Conservation (phyloP, 1,139 yeast genomes). For the Chernovozyma sophiae-reginae region DNA sequence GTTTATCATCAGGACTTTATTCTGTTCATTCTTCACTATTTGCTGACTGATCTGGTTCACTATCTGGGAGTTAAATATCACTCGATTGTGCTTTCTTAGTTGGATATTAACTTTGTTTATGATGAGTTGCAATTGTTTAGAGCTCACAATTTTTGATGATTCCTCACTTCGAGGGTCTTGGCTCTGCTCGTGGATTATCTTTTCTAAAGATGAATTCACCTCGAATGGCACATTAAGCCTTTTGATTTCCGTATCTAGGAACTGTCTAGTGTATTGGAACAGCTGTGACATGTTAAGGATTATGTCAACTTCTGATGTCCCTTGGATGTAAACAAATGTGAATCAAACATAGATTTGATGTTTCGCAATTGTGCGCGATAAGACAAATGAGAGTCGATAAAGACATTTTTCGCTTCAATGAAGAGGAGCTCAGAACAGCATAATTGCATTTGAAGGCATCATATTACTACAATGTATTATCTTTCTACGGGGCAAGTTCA, state of each 20-base stretch:
- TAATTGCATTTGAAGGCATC: no score
- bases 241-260: slow-evolving; percentile 27
- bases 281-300: neutral
- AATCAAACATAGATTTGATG: no score
- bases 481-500: no score
- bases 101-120: slow-evolving; percentile 25
- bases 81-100: slow-evolving; percentile 27
- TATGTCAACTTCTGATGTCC: no score
- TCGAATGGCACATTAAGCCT: slow-evolving; percentile 22
- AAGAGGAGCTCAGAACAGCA: no score
- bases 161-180: slow-evolving; percentile 7
- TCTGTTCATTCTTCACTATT: slow-evolving; percentile 29
- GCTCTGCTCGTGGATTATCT: neutral
- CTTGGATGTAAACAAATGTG: no score
- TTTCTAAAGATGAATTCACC: slow-evolving; percentile 9
- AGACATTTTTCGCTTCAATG: no score
- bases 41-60: slow-evolving; percentile 36
- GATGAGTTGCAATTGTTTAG: slow-evolving; percentile 19
- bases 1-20: slow-evolving; percentile 24
- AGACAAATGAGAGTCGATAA: no score
- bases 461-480: no score
- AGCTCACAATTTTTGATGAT: slow-evolving; percentile 13
- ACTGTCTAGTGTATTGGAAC: slow-evolving; percentile 22
- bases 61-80: slow-evolving; percentile 26
- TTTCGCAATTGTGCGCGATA: no score